Evolutionary conservation across 2,329 filamentous ascomycete genomes (phyloP).

Genomic region (Ilyonectria sp.): DNA sequence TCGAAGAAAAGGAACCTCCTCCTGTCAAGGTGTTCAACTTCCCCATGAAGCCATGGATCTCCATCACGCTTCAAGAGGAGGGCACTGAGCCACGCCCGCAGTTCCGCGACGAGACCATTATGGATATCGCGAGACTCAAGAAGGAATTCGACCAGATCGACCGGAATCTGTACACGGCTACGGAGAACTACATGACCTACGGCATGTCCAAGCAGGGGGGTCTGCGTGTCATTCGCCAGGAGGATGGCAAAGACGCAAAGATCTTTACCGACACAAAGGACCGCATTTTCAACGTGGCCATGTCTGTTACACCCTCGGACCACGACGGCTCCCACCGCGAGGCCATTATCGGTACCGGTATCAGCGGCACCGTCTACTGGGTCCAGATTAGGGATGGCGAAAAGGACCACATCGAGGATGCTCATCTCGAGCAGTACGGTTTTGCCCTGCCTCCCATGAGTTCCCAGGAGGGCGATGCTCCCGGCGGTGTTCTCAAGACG

Average conservation of each 20-base stretch:
- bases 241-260: constrained; percentile 92
- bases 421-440: constrained; percentile 86
- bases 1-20: constrained; percentile 76
- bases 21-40: constrained; percentile 92
- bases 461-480: constrained; percentile 89
- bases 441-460: constrained; percentile 91
- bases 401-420: constrained; percentile 84
- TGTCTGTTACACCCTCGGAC: constrained; percentile 78
- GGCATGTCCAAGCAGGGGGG: constrained; percentile 94
- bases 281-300: constrained; percentile 93
- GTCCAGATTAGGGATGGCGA: constrained; percentile 82
- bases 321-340: constrained; percentile 75
- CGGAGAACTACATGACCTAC: constrained; percentile 93
- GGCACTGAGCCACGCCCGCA: constrained; percentile 70
- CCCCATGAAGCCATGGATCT: constrained; percentile 96
- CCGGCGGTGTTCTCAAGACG: constrained; percentile 94
- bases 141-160: constrained; percentile 99
- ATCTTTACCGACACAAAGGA: constrained; percentile 93
- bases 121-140: constrained; percentile 94
- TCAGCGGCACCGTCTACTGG: constrained; percentile 98
- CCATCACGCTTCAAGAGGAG: constrained; percentile 80
- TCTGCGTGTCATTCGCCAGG: constrained; percentile 92
- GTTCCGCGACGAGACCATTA: constrained; percentile 85
- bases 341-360: constrained; percentile 90
- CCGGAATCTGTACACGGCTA: constrained; percentile 91